A percentile compares a stretch with the other conserved stretches of the same genome.
Evolutionary conservation across 495 filamentous ascomycete species (phyloP).

Genomic region (Penicillium paradoxum): DNA sequence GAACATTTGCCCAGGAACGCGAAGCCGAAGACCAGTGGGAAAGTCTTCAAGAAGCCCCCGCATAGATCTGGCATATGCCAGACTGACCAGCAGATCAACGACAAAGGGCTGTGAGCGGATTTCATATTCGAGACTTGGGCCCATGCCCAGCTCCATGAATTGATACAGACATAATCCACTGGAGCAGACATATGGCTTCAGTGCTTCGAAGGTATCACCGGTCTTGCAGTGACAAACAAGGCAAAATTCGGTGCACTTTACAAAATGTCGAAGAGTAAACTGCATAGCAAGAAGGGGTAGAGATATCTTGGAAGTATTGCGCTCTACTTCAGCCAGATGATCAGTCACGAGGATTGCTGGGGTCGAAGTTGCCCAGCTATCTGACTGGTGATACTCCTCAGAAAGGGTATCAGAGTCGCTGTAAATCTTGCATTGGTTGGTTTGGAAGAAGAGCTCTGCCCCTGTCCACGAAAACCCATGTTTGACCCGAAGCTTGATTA

Average conservation of each 20-base stretch:
- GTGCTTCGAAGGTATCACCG: constrained; percentile 68
- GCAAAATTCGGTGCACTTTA: constrained; percentile 83
- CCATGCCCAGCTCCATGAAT: constrained; percentile 85
- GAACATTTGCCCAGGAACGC: constrained; percentile 45
- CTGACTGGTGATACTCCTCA: constrained; percentile 14
- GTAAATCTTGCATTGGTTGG: constrained; percentile 32
- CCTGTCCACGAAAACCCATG: constrained; percentile 60
- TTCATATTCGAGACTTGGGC: constrained; percentile 80
- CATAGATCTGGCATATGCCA: constrained; percentile 64
- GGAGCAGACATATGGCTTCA: constrained; percentile 88
- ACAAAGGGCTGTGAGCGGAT: constrained; percentile 76
- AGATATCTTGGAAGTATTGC: constrained; percentile 32
- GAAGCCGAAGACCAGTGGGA: constrained; percentile 63
- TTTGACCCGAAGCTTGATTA: constrained; percentile 56
- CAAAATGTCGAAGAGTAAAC: constrained; percentile 72
- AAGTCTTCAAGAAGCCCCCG: constrained; percentile 50
- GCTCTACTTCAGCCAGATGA: constrained; percentile 38
- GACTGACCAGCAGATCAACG: constrained; percentile 78
- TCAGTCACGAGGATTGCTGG: constrained; percentile 42
- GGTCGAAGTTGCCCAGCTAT: constrained; percentile 23
- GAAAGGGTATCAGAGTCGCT: constrained; percentile 1
- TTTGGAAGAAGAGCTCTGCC: constrained; percentile 58
- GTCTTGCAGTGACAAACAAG: constrained; percentile 76
- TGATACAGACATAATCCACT: constrained; percentile 80
- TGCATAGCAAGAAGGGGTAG: constrained; percentile 76